Base-by-base conservation (phyloP, 331 rosid genomes). In the Rosa hybrid region DNA sequence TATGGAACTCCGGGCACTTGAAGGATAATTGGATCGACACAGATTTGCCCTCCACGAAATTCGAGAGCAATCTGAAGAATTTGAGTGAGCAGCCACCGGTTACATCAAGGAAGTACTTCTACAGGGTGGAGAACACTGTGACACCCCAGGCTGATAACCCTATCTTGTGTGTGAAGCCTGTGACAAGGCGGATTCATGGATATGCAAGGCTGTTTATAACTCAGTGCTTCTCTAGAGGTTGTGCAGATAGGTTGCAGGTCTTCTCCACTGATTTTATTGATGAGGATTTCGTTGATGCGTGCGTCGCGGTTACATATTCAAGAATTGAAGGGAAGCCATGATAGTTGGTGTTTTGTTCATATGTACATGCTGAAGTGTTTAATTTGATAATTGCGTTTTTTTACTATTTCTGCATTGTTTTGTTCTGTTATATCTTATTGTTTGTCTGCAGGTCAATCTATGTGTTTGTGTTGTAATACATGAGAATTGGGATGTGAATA, bases 111-210 rank as follows among this genome's bases (percentile, higher is more conserved):
- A 91, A 89, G 20, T 95, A 76, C 85, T 95, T 95, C 69, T 92
- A 95, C 59, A 90, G 98, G 86, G 91, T 94, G 85, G 98, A 94
- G 92, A 94, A 94, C 74, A 94, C 97, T 9, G 96, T 84, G 21
- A 95, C 98, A 0, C 97, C 98, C 0, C 90, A 89, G 64, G 79
- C 96, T 0, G 94, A 95, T 84, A 95, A 92, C 45, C 98, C 96
- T 0, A 74, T 92, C 23, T 12, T 92, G 83, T 91, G 97, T 46
- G 98, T 92, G 30, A 91, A 82, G 71, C 96, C 98, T 2, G 98
- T 92, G 72, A 92, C 98, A 0, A 5, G 78, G 4, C 88, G 98
- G 70, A 95, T 95, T 68, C 96, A 79, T 77, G 83, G 88, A 17
- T 92, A 83, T 77, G 91, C 92, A 3, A 86, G 98, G 81, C 39